phyloP scores from a whole-genome alignment of 306 rosid genomes.

The Prunus armeniaca region DNA sequence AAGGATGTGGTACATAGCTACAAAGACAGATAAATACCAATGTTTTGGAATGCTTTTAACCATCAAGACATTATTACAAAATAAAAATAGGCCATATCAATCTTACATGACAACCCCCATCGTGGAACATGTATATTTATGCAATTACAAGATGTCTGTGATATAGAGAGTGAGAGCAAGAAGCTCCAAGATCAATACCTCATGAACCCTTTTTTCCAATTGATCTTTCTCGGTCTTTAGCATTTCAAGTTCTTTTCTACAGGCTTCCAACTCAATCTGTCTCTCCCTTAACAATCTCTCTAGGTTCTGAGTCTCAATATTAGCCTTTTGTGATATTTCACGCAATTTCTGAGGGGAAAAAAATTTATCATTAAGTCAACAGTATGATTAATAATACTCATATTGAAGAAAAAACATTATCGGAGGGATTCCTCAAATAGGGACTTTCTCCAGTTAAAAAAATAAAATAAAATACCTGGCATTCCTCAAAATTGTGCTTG shows the following conservation, averaged over 20 bases:
- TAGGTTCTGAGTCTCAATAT: constrained; percentile 45
- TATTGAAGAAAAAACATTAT: neutral
- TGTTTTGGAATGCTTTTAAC: neutral
- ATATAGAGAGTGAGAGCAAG: neutral
- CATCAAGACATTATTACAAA: no score
- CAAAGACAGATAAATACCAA: neutral
- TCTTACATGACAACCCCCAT: neutral
- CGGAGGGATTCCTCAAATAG: neutral
- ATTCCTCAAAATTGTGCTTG: constrained; percentile 94
- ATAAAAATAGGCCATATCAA: neutral
- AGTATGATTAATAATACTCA: constrained; percentile 1
- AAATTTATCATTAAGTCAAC: constrained; percentile 2
- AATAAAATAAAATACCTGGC: constrained; percentile 51
- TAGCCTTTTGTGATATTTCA: constrained; percentile 60
- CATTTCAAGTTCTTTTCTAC: constrained; percentile 58
- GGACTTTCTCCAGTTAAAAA: neutral
- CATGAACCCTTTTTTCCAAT: constrained; percentile 56
- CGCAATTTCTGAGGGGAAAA: constrained; percentile 58
- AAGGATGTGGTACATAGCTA: neutral
- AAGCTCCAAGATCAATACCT: constrained; percentile 54
- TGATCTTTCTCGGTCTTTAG: constrained; percentile 53
- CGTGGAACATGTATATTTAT: neutral
- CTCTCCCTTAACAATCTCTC: constrained; percentile 61
- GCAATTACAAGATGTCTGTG: neutral
- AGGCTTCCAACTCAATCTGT: constrained; percentile 56